Conservation (phyloP, 345 rosid genomes). For the Cardamine occulta region DNA sequence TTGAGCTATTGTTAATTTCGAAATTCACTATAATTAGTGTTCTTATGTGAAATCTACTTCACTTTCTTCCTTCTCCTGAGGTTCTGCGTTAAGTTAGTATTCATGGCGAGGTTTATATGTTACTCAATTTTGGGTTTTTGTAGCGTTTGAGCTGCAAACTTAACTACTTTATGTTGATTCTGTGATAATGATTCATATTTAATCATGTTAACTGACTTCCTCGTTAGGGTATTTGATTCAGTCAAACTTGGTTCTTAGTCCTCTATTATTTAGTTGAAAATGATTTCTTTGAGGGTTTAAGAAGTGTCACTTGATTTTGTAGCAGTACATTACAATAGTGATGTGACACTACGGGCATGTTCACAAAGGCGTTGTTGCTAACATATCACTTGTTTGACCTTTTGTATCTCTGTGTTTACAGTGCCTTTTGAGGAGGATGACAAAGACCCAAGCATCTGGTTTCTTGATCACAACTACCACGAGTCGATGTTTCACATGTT, state of each 20-base stretch:
- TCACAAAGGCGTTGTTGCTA: neutral
- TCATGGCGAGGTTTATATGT: neutral
- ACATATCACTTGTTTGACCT: slow-evolving; percentile 5
- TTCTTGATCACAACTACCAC: slow-evolving; percentile 96
- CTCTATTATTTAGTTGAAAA: neutral
- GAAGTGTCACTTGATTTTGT: neutral
- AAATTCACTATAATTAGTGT: neutral
- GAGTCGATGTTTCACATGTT: slow-evolving; percentile 97
- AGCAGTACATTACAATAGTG: neutral
- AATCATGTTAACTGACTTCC: neutral
- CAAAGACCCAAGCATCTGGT: slow-evolving; percentile 90
- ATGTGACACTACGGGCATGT: neutral
- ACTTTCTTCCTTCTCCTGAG: neutral
- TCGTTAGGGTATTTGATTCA: slow-evolving; percentile 10
- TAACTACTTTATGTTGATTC: neutral
- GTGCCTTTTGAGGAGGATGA: slow-evolving; percentile 99
- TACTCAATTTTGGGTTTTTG: neutral
- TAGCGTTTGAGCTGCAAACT: neutral
- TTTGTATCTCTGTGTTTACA: slow-evolving; percentile 39
- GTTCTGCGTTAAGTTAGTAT: neutral
- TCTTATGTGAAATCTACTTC: neutral
- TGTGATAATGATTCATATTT: neutral
- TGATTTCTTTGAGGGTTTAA: neutral
- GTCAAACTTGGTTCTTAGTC: neutral
- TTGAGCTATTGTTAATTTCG: neutral